Conservation (phyloP, 306 rosid species). For the Canavalia gladiata region DNA sequence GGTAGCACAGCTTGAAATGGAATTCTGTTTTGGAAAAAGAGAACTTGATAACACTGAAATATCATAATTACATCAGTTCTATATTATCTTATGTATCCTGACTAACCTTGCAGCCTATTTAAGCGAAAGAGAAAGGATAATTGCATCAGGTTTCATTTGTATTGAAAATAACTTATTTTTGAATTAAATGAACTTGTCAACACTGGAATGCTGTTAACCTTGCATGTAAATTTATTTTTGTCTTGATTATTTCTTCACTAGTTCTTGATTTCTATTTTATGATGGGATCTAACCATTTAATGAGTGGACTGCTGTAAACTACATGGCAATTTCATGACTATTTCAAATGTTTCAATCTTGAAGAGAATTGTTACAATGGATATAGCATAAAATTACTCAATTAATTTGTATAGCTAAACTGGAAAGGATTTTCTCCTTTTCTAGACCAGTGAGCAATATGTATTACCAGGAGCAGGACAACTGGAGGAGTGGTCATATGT, state of each 20-base stretch:
- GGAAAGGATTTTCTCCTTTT: slow-evolving; percentile 24
- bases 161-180: slow-evolving; percentile 7
- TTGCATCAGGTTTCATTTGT: slow-evolving; percentile 31
- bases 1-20: slow-evolving; percentile 29
- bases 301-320: slow-evolving; percentile 13
- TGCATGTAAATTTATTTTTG: not conserved
- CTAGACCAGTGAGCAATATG: not conserved
- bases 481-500: slow-evolving; percentile 22
- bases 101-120: not conserved
- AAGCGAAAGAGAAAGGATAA: slow-evolving; percentile 22
- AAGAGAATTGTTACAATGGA: slow-evolving; percentile 3
- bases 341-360: slow-evolving; percentile 31
- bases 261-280: slow-evolving; percentile 17
- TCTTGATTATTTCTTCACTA: slow-evolving; percentile 26
- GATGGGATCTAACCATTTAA: not conserved
- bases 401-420: slow-evolving; percentile 17
- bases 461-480: slow-evolving; percentile 11
- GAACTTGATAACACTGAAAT: slow-evolving; percentile 9
- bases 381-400: slow-evolving; percentile 8
- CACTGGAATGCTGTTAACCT: not conserved
- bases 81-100: not conserved
- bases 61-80: slow-evolving; percentile 22
- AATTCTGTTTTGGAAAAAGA: slow-evolving; percentile 25
- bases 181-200: slow-evolving; percentile 21
- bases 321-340: not conserved